phyloP scores from a whole-genome alignment of 768 basidiomycete species.

The Chiua virens region DNA sequence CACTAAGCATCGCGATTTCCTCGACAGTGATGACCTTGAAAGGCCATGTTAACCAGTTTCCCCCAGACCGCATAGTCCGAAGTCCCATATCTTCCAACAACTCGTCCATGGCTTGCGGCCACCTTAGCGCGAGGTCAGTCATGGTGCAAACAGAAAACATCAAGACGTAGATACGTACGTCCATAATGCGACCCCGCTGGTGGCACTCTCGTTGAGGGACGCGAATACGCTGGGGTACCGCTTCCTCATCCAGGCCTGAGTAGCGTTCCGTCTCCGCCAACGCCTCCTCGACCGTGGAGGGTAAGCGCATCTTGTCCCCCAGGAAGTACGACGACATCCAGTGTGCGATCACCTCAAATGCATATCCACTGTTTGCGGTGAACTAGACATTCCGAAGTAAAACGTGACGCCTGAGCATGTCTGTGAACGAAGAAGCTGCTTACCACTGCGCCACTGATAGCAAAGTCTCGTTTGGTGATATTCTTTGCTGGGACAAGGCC shows the following conservation, averaged over 20 bases:
- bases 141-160: background rate
- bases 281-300: conserved; percentile 47
- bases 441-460: conserved; percentile 63
- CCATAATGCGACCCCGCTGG: conserved; percentile 49
- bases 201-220: conserved; percentile 55
- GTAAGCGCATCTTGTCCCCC: conserved; percentile 49
- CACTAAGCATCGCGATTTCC: conserved; percentile 47
- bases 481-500: conserved; percentile 64
- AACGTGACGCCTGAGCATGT: too few relatives aligned
- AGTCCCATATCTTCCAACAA: conserved; percentile 62
- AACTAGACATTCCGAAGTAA: conserved; percentile 37
- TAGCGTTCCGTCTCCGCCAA: conserved; percentile 41
- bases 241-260: conserved; percentile 52
- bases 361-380: conserved; percentile 54
- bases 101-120: conserved; percentile 60
- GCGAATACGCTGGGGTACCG: conserved; percentile 53
- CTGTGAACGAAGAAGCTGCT: conserved; percentile 16
- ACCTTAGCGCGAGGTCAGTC: conserved; percentile 36
- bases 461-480: conserved; percentile 55
- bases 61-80: conserved; percentile 51
- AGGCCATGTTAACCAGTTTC: conserved; percentile 66
- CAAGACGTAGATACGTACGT: conserved; percentile 42
- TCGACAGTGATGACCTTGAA: conserved; percentile 51
- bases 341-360: conserved; percentile 54
- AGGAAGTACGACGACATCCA: conserved; percentile 69